phyloP scores from a whole-genome alignment of 352 stramenopile species.

The Pythium sukuiense region DNA sequence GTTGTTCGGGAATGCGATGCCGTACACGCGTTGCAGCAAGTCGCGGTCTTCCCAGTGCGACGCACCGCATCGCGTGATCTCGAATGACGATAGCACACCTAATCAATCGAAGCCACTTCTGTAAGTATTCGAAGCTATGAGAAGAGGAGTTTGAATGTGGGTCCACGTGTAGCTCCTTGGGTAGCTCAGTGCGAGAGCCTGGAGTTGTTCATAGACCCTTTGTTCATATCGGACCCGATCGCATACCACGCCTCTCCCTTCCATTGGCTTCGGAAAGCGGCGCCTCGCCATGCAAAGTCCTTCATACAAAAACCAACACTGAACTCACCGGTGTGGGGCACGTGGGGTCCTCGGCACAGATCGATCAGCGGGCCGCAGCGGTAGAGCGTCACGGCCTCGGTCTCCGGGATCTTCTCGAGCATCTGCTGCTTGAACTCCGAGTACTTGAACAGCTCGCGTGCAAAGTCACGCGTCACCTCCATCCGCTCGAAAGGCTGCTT shows the following conservation, averaged over 20 bases:
- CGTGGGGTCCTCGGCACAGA: conserved; percentile 95
- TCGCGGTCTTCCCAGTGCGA: conserved; percentile 93
- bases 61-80: conserved; percentile 92
- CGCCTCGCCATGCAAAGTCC: conserved; percentile 6
- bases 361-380: conserved; percentile 97
- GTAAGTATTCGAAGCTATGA: background rate
- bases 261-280: conserved; percentile 1
- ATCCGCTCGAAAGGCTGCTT: conserved; percentile 92
- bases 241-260: background rate
- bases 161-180: conserved; percentile 80
- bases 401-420: conserved; percentile 94
- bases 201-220: conserved; percentile 57
- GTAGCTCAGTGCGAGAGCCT: conserved; percentile 67
- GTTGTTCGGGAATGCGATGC: conserved; percentile 93
- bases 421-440: conserved; percentile 97
- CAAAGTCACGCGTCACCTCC: conserved; percentile 91
- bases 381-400: conserved; percentile 96
- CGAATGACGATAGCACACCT: conserved; percentile 93
- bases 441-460: conserved; percentile 89
- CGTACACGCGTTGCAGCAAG: conserved; percentile 96
- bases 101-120: background rate
- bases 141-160: conserved; percentile 36
- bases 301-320: conserved; percentile 30
- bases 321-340: conserved; percentile 91
- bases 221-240: conserved; percentile 46